These are phyloP conservation scores for Eutrema japonicum DNA, from an alignment of 345 rosid species.

Conservation along the genomic window DNA sequence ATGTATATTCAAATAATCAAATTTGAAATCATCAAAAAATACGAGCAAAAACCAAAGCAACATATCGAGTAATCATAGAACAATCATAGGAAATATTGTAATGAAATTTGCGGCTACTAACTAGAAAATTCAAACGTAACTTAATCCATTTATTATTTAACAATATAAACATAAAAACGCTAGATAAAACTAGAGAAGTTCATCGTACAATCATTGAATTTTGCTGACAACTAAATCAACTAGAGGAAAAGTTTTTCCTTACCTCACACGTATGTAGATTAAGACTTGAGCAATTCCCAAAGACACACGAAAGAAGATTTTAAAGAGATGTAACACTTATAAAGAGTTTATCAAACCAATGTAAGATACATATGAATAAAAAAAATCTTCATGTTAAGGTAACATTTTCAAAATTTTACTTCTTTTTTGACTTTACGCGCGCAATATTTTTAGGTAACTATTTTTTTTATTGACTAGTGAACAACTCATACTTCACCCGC, in stretches of 20 bases:
- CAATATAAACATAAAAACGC: background rate
- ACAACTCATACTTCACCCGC: too few relatives aligned
- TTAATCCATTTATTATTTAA: background rate
- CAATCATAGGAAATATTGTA: background rate
- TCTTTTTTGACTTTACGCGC: too few relatives aligned
- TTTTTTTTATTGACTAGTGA: too few relatives aligned
- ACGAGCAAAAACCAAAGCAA: background rate
- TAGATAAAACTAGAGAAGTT: background rate
- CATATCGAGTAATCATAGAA: background rate
- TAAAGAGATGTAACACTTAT: background rate
- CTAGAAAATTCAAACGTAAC: background rate
- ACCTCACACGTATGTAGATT: background rate
- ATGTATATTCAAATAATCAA: background rate
- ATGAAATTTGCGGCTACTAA: background rate
- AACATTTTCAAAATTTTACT: background rate
- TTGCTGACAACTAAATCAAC: background rate
- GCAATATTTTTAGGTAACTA: too few relatives aligned
- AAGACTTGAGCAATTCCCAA: constrained; percentile 7
- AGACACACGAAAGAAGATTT: background rate
- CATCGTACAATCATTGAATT: background rate
- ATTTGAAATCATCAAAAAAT: background rate
- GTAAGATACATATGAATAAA: background rate
- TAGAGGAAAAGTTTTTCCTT: constrained; percentile 1
- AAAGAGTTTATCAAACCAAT: too few relatives aligned
- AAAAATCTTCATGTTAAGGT: background rate